These are phyloP conservation scores for Wickerhamomyces alni DNA, from an alignment of 805 yeast genomes.

Conservation along the genomic window DNA sequence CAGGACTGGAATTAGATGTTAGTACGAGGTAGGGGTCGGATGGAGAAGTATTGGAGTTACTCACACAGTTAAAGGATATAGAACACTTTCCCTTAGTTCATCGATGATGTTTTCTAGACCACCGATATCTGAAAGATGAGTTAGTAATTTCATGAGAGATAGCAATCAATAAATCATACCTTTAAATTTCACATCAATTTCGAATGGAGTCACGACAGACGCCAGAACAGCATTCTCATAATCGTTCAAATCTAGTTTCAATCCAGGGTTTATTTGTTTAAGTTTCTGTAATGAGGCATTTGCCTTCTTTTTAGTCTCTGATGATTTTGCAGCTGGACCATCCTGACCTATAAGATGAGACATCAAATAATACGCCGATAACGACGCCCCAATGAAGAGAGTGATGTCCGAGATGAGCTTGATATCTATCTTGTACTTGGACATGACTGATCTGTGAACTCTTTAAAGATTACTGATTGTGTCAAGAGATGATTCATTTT, in stretches of 20 bases:
- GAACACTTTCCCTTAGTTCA: conserved; percentile 82
- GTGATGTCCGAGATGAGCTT: conserved; percentile 40
- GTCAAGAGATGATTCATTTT: no score
- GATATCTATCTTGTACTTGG: conserved; percentile 29
- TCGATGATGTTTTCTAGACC: conserved; percentile 80
- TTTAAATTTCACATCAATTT: conserved; percentile 65
- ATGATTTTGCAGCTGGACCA: conserved; percentile 42
- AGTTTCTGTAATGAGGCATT: conserved; percentile 51
- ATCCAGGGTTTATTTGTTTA: conserved; percentile 51
- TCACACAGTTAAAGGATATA: conserved; percentile 66
- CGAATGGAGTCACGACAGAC: conserved; percentile 78
- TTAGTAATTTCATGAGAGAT: not conserved
- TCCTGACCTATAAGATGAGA: conserved; percentile 36
- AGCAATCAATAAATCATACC: conserved; percentile 16
- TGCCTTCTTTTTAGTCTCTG: conserved; percentile 58
- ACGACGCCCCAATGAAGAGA: conserved; percentile 54
- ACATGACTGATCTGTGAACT: conserved; percentile 22
- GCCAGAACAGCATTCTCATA: conserved; percentile 78
- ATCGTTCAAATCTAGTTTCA: conserved; percentile 48
- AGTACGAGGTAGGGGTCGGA: not conserved
- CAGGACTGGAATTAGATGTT: conserved; percentile 41
- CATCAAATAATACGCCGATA: conserved; percentile 62
- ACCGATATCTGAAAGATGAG: conserved; percentile 59
- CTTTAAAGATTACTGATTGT: not conserved
- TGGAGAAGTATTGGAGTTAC: conserved; percentile 4